Conservation (phyloP, 164 flowering plant species). For the Akebia trifoliata region DNA sequence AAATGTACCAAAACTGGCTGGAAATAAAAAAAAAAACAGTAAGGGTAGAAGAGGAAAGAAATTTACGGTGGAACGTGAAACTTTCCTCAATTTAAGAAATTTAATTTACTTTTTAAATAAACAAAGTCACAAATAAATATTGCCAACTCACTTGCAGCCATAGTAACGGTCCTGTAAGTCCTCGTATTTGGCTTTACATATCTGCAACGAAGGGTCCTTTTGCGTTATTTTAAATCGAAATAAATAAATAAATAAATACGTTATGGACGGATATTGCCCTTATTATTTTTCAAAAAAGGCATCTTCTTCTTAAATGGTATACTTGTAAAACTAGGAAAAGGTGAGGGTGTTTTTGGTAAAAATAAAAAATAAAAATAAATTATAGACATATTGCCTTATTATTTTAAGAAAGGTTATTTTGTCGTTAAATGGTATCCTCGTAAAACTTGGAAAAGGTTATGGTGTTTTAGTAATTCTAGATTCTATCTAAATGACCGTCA, state of each 20-base stretch:
- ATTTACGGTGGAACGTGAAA: background rate
- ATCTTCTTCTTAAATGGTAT: background rate
- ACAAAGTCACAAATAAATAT: background rate
- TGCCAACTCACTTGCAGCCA: slow-evolving; percentile 57
- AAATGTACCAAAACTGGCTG: no score
- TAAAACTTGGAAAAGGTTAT: background rate
- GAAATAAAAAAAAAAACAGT: no score
- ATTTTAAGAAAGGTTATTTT: background rate
- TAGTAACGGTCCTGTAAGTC: slow-evolving; percentile 56
- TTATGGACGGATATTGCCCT: no score
- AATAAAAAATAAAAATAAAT: no score
- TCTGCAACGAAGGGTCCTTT: slow-evolving; percentile 30
- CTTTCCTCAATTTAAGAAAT: background rate
- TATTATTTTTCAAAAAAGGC: no score
- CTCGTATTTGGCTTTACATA: slow-evolving; percentile 67
- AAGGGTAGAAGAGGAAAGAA: background rate
- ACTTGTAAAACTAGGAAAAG: background rate
- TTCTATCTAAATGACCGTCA: no score
- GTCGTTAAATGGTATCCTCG: background rate
- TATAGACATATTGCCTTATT: no score
- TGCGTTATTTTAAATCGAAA: background rate
- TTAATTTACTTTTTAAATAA: background rate
- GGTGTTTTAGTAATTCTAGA: no score
- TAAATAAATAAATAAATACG: background rate
- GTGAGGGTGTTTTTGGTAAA: no score